Evolutionary conservation across 257 asterid genomes (phyloP).

Genomic region (Gentiana macrophylla): DNA sequence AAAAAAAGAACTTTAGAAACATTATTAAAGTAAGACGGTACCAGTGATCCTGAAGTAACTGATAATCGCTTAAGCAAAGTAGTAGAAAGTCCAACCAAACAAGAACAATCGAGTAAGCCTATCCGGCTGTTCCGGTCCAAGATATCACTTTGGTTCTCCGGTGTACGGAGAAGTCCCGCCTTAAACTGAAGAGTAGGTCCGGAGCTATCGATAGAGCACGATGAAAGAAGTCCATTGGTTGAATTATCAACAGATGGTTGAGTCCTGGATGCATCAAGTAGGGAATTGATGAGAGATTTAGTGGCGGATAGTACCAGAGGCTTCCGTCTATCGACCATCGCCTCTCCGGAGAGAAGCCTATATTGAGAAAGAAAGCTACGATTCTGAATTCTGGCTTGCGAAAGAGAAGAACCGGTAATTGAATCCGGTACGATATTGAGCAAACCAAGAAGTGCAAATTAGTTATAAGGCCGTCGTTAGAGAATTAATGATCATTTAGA

Average conservation of each 20-base stretch:
- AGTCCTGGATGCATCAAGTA: conserved; percentile 23
- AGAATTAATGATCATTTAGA: no score
- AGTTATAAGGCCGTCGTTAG: no score
- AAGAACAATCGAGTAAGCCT: conserved; percentile 37
- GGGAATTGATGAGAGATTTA: conserved; percentile 52
- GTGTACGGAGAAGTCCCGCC: conserved; percentile 54
- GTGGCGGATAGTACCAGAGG: conserved; percentile 88
- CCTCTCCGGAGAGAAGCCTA: conserved; percentile 1
- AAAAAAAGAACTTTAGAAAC: not conserved
- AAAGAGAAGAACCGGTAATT: no score
- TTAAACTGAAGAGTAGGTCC: conserved; percentile 27
- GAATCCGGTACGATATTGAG: no score
- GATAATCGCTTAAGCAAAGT: conserved; percentile 58
- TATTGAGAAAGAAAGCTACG: no score
- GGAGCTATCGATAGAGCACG: conserved; percentile 10
- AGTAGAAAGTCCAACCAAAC: conserved; percentile 64
- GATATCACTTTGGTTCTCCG: conserved; percentile 13
- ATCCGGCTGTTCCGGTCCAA: not conserved
- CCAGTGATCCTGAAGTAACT: conserved; percentile 85
- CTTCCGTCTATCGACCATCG: conserved; percentile 66
- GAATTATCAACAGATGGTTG: conserved; percentile 8
- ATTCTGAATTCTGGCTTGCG: no score
- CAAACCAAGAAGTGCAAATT: no score
- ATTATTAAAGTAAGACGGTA: conserved; percentile 7
- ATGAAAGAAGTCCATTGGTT: conserved; percentile 1